Conservation (phyloP, 495 filamentous ascomycete species). For the Neurospora africana region DNA sequence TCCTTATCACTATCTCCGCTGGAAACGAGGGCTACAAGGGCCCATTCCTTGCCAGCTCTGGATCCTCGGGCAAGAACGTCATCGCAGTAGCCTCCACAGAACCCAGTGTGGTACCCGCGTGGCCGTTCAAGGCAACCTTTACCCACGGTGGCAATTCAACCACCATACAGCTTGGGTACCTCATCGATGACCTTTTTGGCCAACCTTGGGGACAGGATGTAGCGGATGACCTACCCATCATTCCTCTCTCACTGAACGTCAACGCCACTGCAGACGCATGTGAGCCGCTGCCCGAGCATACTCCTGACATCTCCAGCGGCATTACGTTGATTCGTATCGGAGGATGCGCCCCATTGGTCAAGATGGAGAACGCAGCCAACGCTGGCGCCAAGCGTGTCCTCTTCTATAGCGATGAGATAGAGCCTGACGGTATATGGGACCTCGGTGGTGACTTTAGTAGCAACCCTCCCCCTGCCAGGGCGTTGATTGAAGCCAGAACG, state of each 20-base stretch:
- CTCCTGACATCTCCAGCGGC: constrained; percentile 26
- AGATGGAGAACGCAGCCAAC: constrained; percentile 17
- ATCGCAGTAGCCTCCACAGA: constrained; percentile 20
- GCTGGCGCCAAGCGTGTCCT: constrained; percentile 20
- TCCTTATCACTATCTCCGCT: constrained; percentile 23
- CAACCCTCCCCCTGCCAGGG: constrained; percentile 4
- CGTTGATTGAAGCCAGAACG: constrained; percentile 10
- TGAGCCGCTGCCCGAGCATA: constrained; percentile 10
- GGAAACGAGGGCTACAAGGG: constrained; percentile 25
- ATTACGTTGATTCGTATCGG: constrained; percentile 31
- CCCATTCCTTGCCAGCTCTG: constrained; percentile 21
- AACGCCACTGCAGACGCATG: constrained; percentile 14
- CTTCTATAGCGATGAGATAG: constrained; percentile 17
- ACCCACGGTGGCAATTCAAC: constrained; percentile 17
- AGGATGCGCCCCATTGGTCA: constrained; percentile 11
- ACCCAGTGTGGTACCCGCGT: constrained; percentile 13
- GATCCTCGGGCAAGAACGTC: constrained; percentile 21
- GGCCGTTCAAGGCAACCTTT: constrained; percentile 20
- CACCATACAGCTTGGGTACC: constrained; percentile 14
- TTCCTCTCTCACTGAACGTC: constrained; percentile 15
- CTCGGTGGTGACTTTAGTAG: background rate
- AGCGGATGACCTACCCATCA: constrained; percentile 10
- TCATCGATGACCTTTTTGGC: background rate
- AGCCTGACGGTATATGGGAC: background rate
- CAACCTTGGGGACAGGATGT: constrained; percentile 1